Percentiles rank a stretch among this genome's conserved stretches.
Conservation (phyloP, 345 rosid species). For the Conringia planisiliqua region DNA sequence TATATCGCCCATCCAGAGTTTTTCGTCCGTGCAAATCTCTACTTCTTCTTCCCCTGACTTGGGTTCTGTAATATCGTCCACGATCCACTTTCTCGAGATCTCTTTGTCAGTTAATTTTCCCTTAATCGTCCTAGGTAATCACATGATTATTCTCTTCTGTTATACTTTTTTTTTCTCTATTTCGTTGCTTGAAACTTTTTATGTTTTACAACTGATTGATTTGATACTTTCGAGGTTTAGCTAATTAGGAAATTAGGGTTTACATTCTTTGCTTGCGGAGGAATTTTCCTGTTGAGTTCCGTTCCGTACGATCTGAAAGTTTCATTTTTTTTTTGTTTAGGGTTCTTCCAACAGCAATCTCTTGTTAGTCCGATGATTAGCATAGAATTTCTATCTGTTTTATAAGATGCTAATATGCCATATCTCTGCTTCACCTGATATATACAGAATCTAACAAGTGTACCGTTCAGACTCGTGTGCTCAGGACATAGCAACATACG, state of each 20-base stretch:
- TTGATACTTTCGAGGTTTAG: background rate
- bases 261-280: background rate
- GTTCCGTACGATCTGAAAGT: background rate
- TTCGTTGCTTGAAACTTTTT: background rate
- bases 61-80: background rate
- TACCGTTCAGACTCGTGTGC: background rate
- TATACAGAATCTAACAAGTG: background rate
- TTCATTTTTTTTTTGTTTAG: background rate
- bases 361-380: background rate
- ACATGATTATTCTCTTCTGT: background rate
- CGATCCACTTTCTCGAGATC: background rate
- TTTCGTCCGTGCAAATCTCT: background rate
- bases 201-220: background rate
- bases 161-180: background rate
- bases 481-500: background rate
- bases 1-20: background rate
- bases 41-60: background rate
- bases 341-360: background rate
- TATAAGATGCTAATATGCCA: background rate
- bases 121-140: conserved; percentile 1
- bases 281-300: background rate
- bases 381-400: background rate
- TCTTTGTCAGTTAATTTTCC: background rate
- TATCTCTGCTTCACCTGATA: too few relatives aligned
- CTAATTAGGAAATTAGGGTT: background rate